Conservation (phyloP, 345 rosid genomes). For the Eucalyptus brandiana region DNA sequence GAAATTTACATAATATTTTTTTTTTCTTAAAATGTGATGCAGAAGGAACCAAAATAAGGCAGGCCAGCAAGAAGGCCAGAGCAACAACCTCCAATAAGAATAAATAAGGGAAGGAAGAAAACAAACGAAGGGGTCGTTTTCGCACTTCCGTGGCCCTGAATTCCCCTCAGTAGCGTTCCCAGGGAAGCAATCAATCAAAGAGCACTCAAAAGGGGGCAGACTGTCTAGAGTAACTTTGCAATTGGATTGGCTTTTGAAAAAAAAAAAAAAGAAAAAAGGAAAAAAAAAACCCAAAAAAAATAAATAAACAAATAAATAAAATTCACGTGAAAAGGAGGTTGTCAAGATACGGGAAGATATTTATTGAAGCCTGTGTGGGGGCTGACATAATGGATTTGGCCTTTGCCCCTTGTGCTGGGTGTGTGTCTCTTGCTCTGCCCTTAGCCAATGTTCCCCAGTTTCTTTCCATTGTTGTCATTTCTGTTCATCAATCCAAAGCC, state of each 20-base stretch:
- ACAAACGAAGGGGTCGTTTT: constrained; percentile 9
- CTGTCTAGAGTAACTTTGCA: not conserved
- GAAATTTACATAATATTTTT: not conserved
- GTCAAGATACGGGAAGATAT: not conserved
- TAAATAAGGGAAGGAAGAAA: not conserved
- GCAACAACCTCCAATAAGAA: not conserved
- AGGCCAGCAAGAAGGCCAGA: not conserved
- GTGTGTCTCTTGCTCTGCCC: not conserved
- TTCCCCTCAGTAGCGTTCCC: constrained; percentile 1
- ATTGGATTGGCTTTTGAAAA: not conserved
- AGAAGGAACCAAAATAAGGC: not conserved
- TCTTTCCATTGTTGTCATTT: not conserved
- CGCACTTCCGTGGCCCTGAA: not conserved
- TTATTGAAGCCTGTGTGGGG: not conserved
- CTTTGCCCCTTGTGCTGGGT: not conserved
- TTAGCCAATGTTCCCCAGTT: not conserved
- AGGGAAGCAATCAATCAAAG: constrained; percentile 5
- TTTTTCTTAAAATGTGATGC: not conserved
- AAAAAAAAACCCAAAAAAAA: not conserved
- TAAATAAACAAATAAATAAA: not conserved
- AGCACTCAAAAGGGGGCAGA: not conserved
- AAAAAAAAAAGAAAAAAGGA: fast-evolving
- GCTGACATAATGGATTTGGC: not conserved
- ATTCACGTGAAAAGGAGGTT: not conserved
- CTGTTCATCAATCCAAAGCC: not conserved